Evolutionary conservation across 2,329 filamentous ascomycete genomes (phyloP), one percentile per base, ranked within the genome.

Genomic region (Trichothecium roseum): DNA sequence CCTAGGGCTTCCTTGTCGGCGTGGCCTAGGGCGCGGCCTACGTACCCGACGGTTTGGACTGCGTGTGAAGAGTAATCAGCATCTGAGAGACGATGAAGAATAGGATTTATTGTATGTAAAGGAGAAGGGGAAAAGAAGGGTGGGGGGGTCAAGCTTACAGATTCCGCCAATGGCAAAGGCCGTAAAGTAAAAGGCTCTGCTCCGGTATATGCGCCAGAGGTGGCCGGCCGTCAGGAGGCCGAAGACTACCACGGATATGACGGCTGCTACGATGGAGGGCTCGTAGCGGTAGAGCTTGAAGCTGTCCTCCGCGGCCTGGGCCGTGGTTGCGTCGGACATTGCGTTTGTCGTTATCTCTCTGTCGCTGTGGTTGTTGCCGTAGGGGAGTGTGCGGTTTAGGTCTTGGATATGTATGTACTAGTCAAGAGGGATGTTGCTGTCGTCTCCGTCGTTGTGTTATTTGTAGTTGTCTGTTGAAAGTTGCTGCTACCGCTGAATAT

Each of bases 161-260:
- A 63, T 16, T 17, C 62, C 64, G 10, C 68, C 69, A 5, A 69
- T 42, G 9, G 62, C 44, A 40, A 73, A 68, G 1, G 65, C 57
- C 12, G 64, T 55, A 46, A 66, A 69, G 46, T 69, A 75, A 59
- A 62, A 70, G 18, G 66, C 64, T 30, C 58, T 54, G 3, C 59
- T 60, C 30, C 54, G 60, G 15, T 60, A 45, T 27, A 72, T 53
- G 30, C 62, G 61, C 43, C 54, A 67, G 4, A 66, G 49, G 24
- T 66, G 45, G 6, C 63, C 64, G 0, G 59, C 33, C 2, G 69
- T 66, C 5, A 61, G 45, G 5, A 60, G 32, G 15, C 46, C 36
- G 45, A 73, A 73, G 2, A 75, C 46, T 18, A 62, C 40, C 8
- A 55, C 48, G 39, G 72, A 69, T 5, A 67, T 50, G 14, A 63